These are phyloP conservation scores for Ceratocystis smalleyi DNA, from an alignment of 2,329 filamentous ascomycete species.

Conservation along the genomic window DNA sequence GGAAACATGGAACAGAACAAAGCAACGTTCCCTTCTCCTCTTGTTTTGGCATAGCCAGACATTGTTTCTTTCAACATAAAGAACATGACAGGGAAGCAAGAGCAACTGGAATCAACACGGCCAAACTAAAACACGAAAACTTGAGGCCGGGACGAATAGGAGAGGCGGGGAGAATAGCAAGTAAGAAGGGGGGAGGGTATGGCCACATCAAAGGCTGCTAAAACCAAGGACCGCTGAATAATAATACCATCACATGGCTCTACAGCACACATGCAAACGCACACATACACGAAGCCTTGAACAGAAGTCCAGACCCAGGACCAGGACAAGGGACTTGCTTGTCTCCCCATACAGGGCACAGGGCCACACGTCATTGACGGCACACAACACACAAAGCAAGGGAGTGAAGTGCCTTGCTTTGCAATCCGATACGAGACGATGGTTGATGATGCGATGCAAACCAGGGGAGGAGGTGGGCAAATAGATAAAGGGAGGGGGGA, in stretches of 20 bases:
- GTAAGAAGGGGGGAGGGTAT: no score
- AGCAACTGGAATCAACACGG: no score
- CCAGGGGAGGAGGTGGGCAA: not conserved
- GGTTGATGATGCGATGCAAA: not conserved
- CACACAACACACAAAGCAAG: slow-evolving; percentile 2
- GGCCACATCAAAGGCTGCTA: no score
- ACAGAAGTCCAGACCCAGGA: not conserved
- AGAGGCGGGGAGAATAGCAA: no score
- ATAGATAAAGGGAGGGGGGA: not conserved
- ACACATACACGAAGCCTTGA: not conserved
- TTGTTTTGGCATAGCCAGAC: not conserved
- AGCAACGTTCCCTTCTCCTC: not conserved
- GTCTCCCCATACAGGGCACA: not conserved
- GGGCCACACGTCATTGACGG: slow-evolving; percentile 7
- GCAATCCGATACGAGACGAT: not conserved
- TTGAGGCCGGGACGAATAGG: no score
- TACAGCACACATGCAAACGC: not conserved
- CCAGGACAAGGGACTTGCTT: not conserved
- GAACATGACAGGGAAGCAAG: not conserved
- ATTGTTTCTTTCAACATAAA: not conserved
- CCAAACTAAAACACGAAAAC: not conserved
- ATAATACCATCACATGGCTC: no score
- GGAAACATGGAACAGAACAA: not conserved
- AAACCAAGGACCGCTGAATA: no score
- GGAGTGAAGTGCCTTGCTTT: slow-evolving; percentile 1